Evolutionary conservation across 352 stramenopile species (phyloP), one percentile per base, ranked within the genome.

Genomic region (Pythium plurisporium): DNA sequence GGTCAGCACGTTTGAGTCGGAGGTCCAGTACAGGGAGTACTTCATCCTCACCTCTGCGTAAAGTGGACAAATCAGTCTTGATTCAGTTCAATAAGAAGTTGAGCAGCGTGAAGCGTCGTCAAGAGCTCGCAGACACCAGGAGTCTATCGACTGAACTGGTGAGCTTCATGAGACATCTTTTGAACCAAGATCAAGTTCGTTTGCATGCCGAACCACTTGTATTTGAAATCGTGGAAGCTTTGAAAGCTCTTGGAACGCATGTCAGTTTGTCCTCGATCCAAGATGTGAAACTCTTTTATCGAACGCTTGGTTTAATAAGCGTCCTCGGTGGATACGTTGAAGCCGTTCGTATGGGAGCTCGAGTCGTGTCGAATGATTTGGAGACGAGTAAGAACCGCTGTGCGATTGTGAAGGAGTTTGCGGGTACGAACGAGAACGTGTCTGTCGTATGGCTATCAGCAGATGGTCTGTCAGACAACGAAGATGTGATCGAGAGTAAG

Each of bases 1-100:
- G 79, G 0, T 73, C 71, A 15, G 65, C 64, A 3, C 72, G 75
- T 7, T 50, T 81, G 7, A 65, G 69, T 37, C 73, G 77, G 19
- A 71, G 75, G 12, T 62, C 73, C 5, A 62, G 57, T 11, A 52
- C 63, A 10, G 53, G 53, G 19, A 42, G 17, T 17, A 57, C 53
- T 7, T 54, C 53, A 2, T 62, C 48, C 25, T 30, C 62, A 5
- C 10, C 53, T 26, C 75, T n/a, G n/a, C n/a, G 64, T n/a, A 77
- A 75, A 58, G 34, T 59, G 3, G 58, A 69, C 53, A 65, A 64
- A 37, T 64, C 69, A 20, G 34, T 75, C 19, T 66, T 83, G 36
- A 65, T 65, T 4, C 62, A 64, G 7, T 80, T 86, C 43, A 87
- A 87, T 30, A 5, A 44, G 25, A 43, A 31, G 1, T 42, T 59